Evolutionary conservation across 768 basidiomycete genomes (phyloP), one percentile per base, ranked within the genome.

Genomic region (Tylopilus rubrobrunneus): DNA sequence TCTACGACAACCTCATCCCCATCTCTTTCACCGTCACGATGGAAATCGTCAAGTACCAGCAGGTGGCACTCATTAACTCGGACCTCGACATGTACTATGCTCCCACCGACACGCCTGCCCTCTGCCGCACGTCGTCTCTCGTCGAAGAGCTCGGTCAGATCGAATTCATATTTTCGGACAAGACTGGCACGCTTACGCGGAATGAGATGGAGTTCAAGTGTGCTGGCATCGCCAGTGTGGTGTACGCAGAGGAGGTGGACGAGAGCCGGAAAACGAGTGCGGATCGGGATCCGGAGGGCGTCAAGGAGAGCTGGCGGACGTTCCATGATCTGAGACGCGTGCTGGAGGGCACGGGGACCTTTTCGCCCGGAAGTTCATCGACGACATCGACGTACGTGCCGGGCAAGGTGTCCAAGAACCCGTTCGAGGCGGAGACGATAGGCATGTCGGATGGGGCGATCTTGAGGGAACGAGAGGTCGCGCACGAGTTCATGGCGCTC

Each of bases 1-100:
- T 98, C 37, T 98, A 98, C 78, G 98, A 98, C 76, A 99, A 98
- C 74, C 80, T 99, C 62, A 98, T 99, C 56, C 96, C 96, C 4
- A 99, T 99, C 64, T 98, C 96, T 52, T 85, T 99, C 61, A 96
- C 98, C 63, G 97, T 99, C 62, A 98, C 97, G 4, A 98, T 98
- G 89, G 97, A 99, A 75, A 89, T 98, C 33, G 97, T 99, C 74
- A 98, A 98, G 70, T 98, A 88, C 65, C 94, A 97, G 69, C 97
- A 98, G 74, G 95, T 96, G 1, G 88, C 91, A 34, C 80, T 98
- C 49, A 99, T 99, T 77, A 99, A 98, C 70, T 93, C 83, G 25
- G 97, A 96, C 71, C 82, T 96, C 48, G 97, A 99, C 74, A 98
- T 99, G 96, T 99, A 99, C 73, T 88, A 98, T 69, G 84, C 87